Conservation (phyloP, 352 stramenopile species). For the Proteromonas lacertae region DNA sequence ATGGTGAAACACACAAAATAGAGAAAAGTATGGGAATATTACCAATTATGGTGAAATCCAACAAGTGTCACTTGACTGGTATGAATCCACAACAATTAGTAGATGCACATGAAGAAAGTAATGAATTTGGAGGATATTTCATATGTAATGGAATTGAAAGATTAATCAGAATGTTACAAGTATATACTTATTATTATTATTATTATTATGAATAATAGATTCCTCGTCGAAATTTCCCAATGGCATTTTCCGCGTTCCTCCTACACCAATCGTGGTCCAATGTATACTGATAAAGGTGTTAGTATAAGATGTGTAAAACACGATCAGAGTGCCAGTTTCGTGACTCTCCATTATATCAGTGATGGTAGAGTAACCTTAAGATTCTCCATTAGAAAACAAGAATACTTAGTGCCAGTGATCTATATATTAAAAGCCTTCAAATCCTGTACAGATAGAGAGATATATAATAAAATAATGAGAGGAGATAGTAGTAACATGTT, state of each 20-base stretch:
- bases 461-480: constrained; percentile 75
- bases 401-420: constrained; percentile 73
- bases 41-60: constrained; percentile 84
- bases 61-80: constrained; percentile 62
- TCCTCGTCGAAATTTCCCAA: constrained; percentile 28
- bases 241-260: constrained; percentile 70
- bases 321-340: constrained; percentile 73
- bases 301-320: constrained; percentile 74
- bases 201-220: too few species aligned
- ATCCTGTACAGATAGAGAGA: constrained; percentile 33
- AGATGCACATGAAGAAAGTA: constrained; percentile 42
- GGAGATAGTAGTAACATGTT: constrained; percentile 79
- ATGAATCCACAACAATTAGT: constrained; percentile 45
- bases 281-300: constrained; percentile 80
- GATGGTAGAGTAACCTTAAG: constrained; percentile 76
- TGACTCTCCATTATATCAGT: constrained; percentile 89
- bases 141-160: constrained; percentile 96
- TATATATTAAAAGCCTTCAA: constrained; percentile 75
- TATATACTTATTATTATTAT: constrained; percentile 13
- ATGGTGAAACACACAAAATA: constrained; percentile 12
- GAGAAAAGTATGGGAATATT: constrained; percentile 44
- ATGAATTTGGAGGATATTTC: constrained; percentile 95
- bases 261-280: constrained; percentile 59
- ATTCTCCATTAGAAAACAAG: constrained; percentile 81
- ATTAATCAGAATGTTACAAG: constrained; percentile 81